These are phyloP conservation scores for Bothriochloa decipiens DNA, from an alignment of 176 grass and related monocot species.

Conservation along the genomic window DNA sequence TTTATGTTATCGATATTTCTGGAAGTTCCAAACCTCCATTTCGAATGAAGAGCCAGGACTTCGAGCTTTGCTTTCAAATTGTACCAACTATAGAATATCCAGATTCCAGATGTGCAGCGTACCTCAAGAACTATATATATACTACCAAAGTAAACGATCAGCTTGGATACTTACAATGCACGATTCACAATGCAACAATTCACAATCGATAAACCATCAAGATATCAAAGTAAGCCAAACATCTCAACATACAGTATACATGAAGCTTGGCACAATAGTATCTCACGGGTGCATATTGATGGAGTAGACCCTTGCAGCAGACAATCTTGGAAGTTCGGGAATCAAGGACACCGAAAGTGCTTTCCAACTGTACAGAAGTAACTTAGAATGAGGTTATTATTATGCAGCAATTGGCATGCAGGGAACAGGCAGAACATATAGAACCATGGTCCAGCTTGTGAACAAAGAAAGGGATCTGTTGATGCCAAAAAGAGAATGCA, in stretches of 20 bases:
- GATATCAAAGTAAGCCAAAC: neutral
- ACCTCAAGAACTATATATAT: neutral
- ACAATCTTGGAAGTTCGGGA: neutral
- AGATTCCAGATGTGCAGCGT: neutral
- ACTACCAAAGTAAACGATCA: neutral
- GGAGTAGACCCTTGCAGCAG: neutral
- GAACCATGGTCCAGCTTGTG: constrained; percentile 15
- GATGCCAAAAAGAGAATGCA: constrained; percentile 8
- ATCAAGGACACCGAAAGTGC: neutral
- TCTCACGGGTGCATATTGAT: neutral
- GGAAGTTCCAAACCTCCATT: constrained; percentile 11
- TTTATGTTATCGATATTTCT: constrained; percentile 18
- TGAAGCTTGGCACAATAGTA: neutral
- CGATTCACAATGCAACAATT: too few species aligned
- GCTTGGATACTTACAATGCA: neutral
- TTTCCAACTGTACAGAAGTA: constrained; percentile 11
- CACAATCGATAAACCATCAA: neutral
- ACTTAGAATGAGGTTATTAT: neutral
- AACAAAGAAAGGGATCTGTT: constrained; percentile 30
- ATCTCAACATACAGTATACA: neutral
- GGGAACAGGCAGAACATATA: neutral
- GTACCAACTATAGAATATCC: neutral
- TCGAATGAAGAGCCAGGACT: neutral
- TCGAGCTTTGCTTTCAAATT: neutral
- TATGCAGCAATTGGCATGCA: neutral